Evolutionary conservation across 352 stramenopile species (phyloP), one percentile per base, ranked within the genome.

Genomic region (Blastocystis sp.): DNA sequence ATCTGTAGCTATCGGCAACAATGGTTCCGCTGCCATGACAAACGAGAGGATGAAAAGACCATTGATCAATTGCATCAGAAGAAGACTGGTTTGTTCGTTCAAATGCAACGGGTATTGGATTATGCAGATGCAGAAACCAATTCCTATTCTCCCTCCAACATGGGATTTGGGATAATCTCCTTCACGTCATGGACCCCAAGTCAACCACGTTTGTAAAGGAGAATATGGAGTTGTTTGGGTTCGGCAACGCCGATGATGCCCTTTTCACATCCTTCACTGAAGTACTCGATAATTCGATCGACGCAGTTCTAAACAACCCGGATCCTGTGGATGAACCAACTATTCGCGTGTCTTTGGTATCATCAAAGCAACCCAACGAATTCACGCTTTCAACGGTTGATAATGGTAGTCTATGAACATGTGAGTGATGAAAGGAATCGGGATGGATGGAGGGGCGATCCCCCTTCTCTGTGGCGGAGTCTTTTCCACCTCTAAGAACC

Each of bases 171-270:
- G 59, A 40, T 46, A 16, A 71, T 46, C 2, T 1, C 59, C 24
- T 46, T 18, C 4, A 8, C 38, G 42, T 57, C 49, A 51, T 38
- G n/a, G 67, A 59, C 0, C 32, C 38, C 27, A 27, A 29, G n/a
- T 59, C 67, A 27, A 27, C 36, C 6, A 32, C 42, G 16, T 78
- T 78, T 61, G 44, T 78, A 56, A 21, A 51, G 18, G 11, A 78
- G 21, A 78, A 78, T 78, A 48, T 78, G 44, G 67, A 78, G 36
- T 11, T 78, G 9, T 61, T 78, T 27, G 67, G 67, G 21, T 78
- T 78, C 42, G 36, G 34, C 0, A 61, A 78, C 48, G 67, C 56
- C 18, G 38, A 78, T 59, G 42, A 78, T 38, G 67, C 67, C 24
- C 32, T 78, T 4, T 56, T 61, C n/a, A 78, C 67, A 4, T 56